Conservation (phyloP, 2,329 filamentous ascomycete species). For the Chaetothyriales sp. region DNA sequence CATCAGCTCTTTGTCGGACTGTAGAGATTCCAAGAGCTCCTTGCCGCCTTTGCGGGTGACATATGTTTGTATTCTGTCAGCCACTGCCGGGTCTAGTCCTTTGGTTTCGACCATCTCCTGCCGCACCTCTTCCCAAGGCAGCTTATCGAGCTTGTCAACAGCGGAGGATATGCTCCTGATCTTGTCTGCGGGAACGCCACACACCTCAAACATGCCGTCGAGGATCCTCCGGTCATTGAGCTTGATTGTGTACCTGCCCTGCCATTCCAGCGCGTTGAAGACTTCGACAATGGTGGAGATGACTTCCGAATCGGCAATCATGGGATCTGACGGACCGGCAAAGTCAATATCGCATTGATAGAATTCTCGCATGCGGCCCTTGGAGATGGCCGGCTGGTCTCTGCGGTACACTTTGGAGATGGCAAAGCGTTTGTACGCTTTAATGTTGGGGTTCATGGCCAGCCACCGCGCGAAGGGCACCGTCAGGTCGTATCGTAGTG, state of each 20-base stretch:
- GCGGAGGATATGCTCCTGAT: slow-evolving; percentile 81
- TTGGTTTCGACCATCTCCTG: slow-evolving; percentile 92
- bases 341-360: slow-evolving; percentile 98
- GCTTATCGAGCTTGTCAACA: slow-evolving; percentile 91
- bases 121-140: slow-evolving; percentile 76
- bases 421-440: slow-evolving; percentile 85
- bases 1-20: slow-evolving; percentile 52
- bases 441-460: slow-evolving; percentile 73
- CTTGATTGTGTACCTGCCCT: slow-evolving; percentile 70
- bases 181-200: slow-evolving; percentile 75
- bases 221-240: slow-evolving; percentile 91
- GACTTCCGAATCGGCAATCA: slow-evolving; percentile 87
- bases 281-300: slow-evolving; percentile 73
- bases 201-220: slow-evolving; percentile 82
- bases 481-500: slow-evolving; percentile 73
- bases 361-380: slow-evolving; percentile 88
- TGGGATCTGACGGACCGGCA: slow-evolving; percentile 62
- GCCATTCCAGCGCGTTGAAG: slow-evolving; percentile 66
- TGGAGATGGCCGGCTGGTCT: slow-evolving; percentile 74
- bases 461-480: slow-evolving; percentile 86
- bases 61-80: slow-evolving; percentile 76
- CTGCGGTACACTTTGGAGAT: slow-evolving; percentile 82
- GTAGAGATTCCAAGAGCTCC: slow-evolving; percentile 59
- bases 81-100: slow-evolving; percentile 60
- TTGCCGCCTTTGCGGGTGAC: slow-evolving; percentile 63